phyloP scores from a whole-genome alignment of 1,284 basidiomycete species.

The Cryptococcus sp. region DNA sequence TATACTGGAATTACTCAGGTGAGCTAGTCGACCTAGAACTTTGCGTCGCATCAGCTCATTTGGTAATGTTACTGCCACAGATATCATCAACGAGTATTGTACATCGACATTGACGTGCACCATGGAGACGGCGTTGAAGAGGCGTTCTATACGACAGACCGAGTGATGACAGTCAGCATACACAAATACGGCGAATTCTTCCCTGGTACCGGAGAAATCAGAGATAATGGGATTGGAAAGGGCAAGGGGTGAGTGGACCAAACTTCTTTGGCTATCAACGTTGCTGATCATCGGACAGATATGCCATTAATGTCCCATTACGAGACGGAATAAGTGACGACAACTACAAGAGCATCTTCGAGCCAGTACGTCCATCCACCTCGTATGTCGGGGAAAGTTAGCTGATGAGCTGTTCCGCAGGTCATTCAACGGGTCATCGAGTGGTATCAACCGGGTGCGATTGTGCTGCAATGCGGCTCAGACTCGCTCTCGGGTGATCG shows the following conservation, averaged over 20 bases:
- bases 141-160: conserved; percentile 97
- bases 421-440: conserved; percentile 95
- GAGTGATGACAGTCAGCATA: conserved; percentile 98
- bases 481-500: conserved; percentile 97
- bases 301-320: conserved; percentile 91
- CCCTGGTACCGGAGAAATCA: conserved; percentile 94
- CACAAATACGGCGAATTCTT: conserved; percentile 99
- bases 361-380: conserved; percentile 67
- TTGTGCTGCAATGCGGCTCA: conserved; percentile 98
- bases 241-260: conserved; percentile 65
- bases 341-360: conserved; percentile 91
- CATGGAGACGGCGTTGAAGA: conserved; percentile 99
- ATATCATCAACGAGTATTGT: conserved; percentile 92
- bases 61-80: conserved; percentile 39
- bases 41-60: conserved; percentile 3
- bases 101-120: conserved; percentile 98
- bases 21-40: conserved; percentile 21
- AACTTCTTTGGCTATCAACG: neutral
- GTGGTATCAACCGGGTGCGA: conserved; percentile 90
- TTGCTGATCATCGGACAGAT: conserved; percentile 50
- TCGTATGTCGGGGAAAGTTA: neutral
- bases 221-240: conserved; percentile 89
- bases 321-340: conserved; percentile 96
- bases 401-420: conserved; percentile 54
- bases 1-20: conserved; percentile 90